Conservation (phyloP, 768 basidiomycete genomes). For the Clitopilus passeckerianus region DNA sequence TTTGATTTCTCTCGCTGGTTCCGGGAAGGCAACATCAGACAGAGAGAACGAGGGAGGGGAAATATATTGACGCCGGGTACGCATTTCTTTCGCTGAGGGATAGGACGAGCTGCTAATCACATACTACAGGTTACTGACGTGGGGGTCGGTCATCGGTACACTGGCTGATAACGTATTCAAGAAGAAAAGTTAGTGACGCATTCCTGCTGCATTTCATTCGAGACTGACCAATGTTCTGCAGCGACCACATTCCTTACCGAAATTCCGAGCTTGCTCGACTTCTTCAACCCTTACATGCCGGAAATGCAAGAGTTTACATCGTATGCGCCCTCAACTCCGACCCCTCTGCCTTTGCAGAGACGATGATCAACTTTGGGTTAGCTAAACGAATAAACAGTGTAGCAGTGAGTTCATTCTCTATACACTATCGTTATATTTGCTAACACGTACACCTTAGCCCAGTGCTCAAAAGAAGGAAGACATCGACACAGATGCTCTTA, state of each 20-base stretch:
- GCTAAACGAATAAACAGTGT: conserved; percentile 91
- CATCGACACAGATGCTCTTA: conserved; percentile 87
- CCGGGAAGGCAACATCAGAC: conserved; percentile 92
- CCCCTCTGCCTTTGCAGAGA: conserved; percentile 71
- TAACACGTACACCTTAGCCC: conserved; percentile 32
- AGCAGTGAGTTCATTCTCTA: conserved; percentile 36
- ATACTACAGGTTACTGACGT: conserved; percentile 68
- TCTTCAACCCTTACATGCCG: conserved; percentile 90
- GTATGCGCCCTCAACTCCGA: conserved; percentile 96
- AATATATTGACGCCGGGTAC: conserved; percentile 90
- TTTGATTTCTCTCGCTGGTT: conserved; percentile 93
- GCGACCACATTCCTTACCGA: conserved; percentile 90
- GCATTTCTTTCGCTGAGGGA: not conserved
- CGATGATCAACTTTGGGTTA: conserved; percentile 84
- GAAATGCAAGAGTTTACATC: conserved; percentile 93
- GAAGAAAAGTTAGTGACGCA: conserved; percentile 50
- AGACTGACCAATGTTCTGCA: conserved; percentile 16
- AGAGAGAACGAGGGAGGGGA: conserved; percentile 95
- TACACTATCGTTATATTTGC: not conserved
- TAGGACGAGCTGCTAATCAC: conserved; percentile 2
- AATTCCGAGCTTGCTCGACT: conserved; percentile 94
- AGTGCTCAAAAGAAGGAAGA: conserved; percentile 92
- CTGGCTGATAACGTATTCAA: conserved; percentile 83
- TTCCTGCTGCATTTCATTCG: not conserved
- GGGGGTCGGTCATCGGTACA: conserved; percentile 90